These are phyloP conservation scores for Mangifera indica DNA, from an alignment of 345 rosid genomes.

Conservation along the genomic window DNA sequence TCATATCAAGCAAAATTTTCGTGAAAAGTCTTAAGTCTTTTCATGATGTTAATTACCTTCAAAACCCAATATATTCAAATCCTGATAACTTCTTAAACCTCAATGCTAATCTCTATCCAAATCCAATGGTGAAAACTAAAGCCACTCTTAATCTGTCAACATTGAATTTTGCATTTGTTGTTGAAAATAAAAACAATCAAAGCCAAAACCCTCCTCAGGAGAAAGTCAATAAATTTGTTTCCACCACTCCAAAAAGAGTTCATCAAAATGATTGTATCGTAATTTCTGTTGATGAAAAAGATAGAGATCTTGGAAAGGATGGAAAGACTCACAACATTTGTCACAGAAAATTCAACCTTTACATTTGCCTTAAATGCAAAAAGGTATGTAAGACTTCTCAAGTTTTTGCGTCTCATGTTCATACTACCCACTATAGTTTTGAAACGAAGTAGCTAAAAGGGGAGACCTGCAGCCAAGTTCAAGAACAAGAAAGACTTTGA, in stretches of 20 bases:
- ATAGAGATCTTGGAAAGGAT: background rate
- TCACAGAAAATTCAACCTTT: background rate
- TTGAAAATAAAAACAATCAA: background rate
- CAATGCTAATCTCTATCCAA: too few relatives aligned
- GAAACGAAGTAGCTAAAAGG: background rate
- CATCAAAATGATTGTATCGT: background rate
- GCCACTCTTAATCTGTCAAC: background rate
- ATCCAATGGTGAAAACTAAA: background rate
- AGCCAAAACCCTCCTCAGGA: background rate
- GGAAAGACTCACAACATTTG: background rate
- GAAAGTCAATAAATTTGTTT: background rate
- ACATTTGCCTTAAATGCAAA: conserved; percentile 8
- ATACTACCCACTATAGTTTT: background rate
- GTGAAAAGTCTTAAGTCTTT: background rate
- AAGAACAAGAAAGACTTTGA: background rate
- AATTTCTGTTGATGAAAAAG: background rate
- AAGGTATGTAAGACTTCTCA: background rate
- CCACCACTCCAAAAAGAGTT: background rate
- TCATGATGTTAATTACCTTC: background rate
- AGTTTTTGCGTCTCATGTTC: conserved; percentile 4
- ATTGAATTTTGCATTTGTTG: background rate
- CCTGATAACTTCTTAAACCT: too few relatives aligned
- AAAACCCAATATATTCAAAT: background rate
- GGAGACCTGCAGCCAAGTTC: background rate
- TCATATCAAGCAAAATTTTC: too few relatives aligned